Evolutionary conservation across 176 grass and related monocot genomes (phyloP), one percentile per base, ranked within the genome.

Genomic region (Aechmea fasciata): DNA sequence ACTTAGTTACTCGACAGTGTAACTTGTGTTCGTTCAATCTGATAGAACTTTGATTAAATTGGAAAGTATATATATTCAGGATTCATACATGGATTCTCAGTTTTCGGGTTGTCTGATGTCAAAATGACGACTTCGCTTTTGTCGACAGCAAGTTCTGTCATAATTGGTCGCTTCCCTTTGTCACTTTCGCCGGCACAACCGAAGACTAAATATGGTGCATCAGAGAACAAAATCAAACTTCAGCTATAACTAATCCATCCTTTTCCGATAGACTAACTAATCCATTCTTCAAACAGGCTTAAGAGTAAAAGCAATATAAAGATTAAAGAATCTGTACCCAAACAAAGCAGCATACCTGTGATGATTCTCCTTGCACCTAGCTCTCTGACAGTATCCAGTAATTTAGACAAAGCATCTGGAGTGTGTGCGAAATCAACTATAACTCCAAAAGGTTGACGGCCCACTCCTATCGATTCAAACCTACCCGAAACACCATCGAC

Each of bases 51-150:
- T 59, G 54, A 59, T 59, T 18, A 17, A 18, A 59, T 59, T 59
- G 19, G 54, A 59, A 5, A 59, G 15, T 2, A 55, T 2, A 55
- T 14, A 55, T n/a, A 55, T 41, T 41, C 33, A 65, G 51, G 18
- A 20, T 15, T 57, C 52, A 61, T 69, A 77, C 75, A 69, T 28
- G 75, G 52, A 77, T 77, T 65, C 67, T 77, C 75, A 19, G 52
- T 77, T 13, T 33, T 77, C 61, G 75, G 75, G 54, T 77, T 77
- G 33, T 77, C 75, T 50, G 75, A 77, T 50, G 75, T 77, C 66
- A 77, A 69, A 65, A 77, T 77, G 54, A 77, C 65, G n/a, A 77
- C 75, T 17, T 77, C 75, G 24, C 75, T 77, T 68, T 69, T 77
- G 7, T 77, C 65, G 11, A 65, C 47, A 2, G 75, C 65, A 69